Evolutionary conservation across 2,329 filamentous ascomycete species (phyloP).

Genomic region (Botryotinia narcissicola): DNA sequence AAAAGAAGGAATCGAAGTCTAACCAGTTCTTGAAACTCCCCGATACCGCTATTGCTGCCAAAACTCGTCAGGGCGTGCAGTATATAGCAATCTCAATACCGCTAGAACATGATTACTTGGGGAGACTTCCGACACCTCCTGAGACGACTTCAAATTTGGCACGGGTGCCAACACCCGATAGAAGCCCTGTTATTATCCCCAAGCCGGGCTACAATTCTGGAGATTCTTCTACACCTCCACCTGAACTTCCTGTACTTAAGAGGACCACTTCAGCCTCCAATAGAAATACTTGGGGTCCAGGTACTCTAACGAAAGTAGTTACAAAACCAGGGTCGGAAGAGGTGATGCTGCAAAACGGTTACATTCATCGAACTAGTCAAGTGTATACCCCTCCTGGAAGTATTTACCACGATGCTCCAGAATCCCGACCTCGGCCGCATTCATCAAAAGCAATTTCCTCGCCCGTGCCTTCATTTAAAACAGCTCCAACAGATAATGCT

Average conservation of each 20-base stretch:
- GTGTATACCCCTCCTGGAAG: not conserved
- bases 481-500: not conserved
- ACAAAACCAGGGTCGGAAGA: constrained; percentile 19
- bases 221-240: constrained; percentile 34
- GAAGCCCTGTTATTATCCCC: not conserved
- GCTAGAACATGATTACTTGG: constrained; percentile 48
- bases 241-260: not conserved
- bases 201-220: constrained; percentile 41
- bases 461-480: not conserved
- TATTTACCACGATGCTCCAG: not conserved
- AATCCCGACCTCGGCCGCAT: not conserved
- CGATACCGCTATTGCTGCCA: constrained; percentile 55
- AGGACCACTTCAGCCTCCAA: not conserved
- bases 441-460: not conserved
- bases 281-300: constrained; percentile 3
- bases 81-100: constrained; percentile 63
- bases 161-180: constrained; percentile 33
- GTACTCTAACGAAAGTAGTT: constrained; percentile 1
- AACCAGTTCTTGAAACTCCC: constrained; percentile 45
- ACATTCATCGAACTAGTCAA: constrained; percentile 16
- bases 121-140: constrained; percentile 9
- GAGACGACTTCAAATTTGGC: constrained; percentile 22
- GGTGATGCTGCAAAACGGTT: constrained; percentile 22
- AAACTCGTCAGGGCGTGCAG: constrained; percentile 51
- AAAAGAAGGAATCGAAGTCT: constrained; percentile 36